Evolutionary conservation across 2,329 filamentous ascomycete genomes (phyloP).

Genomic region (Coleophoma eucalyptorum): DNA sequence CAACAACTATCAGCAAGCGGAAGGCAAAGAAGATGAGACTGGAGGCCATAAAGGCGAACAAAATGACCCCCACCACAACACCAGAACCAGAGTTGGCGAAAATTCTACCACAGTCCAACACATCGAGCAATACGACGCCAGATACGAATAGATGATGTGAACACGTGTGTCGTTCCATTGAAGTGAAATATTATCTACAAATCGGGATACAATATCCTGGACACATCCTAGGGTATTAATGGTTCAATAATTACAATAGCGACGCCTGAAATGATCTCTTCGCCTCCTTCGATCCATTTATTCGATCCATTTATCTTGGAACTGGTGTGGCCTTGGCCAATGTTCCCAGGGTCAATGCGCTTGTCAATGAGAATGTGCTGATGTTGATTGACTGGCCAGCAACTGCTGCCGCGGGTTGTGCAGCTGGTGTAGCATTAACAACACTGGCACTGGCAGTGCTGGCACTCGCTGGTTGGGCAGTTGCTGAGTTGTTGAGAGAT

Average conservation of each 20-base stretch:
- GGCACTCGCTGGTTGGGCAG: slow-evolving; percentile 1
- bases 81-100: background rate
- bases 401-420: background rate
- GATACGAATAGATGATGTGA: slow-evolving; percentile 16
- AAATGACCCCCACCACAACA: slow-evolving; percentile 5
- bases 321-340: slow-evolving; percentile 16
- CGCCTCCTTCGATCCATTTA: slow-evolving; percentile 2
- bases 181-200: slow-evolving; percentile 24
- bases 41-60: slow-evolving; percentile 34
- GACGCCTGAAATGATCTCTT: slow-evolving; percentile 2
- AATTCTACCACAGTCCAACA: slow-evolving; percentile 3
- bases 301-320: slow-evolving; percentile 2
- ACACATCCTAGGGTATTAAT: slow-evolving; percentile 7
- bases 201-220: slow-evolving; percentile 8
- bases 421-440: background rate
- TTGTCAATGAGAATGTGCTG: slow-evolving; percentile 21
- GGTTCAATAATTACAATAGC: slow-evolving; percentile 11
- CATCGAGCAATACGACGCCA: slow-evolving; percentile 12
- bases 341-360: slow-evolving; percentile 22
- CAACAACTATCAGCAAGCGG: slow-evolving; percentile 43
- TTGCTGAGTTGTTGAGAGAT: background rate
- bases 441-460: background rate
- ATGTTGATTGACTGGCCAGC: slow-evolving; percentile 19
- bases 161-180: slow-evolving; percentile 4
- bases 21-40: slow-evolving; percentile 55